Evolutionary conservation across 2,329 filamentous ascomycete species (phyloP).

Genomic region (Xylaria multiplex): DNA sequence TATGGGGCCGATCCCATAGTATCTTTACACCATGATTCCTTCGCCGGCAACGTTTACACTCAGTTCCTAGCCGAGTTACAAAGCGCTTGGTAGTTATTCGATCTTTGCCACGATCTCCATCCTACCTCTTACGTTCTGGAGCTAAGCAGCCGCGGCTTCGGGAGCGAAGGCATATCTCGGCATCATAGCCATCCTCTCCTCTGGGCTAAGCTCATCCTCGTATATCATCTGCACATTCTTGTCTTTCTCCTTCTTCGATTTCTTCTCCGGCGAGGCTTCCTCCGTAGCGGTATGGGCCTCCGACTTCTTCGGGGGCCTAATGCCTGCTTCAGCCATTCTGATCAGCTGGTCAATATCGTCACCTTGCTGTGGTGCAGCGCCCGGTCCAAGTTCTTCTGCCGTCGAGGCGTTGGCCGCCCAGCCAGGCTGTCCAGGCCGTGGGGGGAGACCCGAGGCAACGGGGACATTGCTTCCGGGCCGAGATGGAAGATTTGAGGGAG

Average conservation of each 20-base stretch:
- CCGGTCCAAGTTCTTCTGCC: constrained; percentile 60
- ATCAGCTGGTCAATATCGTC: constrained; percentile 75
- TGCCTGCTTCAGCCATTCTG: constrained; percentile 70
- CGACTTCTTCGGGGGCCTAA: constrained; percentile 59
- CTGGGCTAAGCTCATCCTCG: constrained; percentile 81
- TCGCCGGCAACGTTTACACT: neutral
- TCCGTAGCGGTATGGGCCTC: constrained; percentile 51
- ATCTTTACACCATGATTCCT: neutral
- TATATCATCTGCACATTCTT: constrained; percentile 80
- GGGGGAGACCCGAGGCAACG: constrained; percentile 56
- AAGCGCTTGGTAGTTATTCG: neutral
- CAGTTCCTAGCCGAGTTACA: neutral
- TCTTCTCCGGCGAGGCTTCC: constrained; percentile 66
- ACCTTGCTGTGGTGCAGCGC: constrained; percentile 56
- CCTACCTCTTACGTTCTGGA: constrained; percentile 5
- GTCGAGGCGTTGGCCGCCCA: constrained; percentile 54
- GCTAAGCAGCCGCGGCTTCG: constrained; percentile 44
- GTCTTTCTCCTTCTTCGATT: constrained; percentile 73
- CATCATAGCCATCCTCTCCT: constrained; percentile 87
- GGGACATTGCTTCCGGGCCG: constrained; percentile 56
- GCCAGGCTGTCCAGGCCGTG: constrained; percentile 54
- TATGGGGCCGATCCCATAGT: neutral
- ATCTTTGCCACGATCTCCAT: constrained; percentile 14
- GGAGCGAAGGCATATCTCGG: constrained; percentile 77
- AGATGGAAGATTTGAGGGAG: constrained; percentile 57